Conservation (phyloP, 768 basidiomycete genomes). For the Dendrothele bispora region DNA sequence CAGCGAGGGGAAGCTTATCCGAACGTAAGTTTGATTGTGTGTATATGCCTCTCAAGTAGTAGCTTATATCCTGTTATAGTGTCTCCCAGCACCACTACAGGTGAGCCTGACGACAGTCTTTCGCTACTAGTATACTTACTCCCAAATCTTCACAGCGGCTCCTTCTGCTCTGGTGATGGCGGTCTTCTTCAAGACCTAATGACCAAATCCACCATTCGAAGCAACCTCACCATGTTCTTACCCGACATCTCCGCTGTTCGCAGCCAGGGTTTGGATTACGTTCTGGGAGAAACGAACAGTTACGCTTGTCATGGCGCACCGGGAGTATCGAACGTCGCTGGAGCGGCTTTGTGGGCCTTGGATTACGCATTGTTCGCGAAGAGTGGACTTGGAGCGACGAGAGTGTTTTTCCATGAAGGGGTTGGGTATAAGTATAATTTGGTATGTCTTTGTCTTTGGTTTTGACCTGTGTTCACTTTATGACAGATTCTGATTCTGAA, state of each 20-base stretch:
- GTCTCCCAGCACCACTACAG: conserved; percentile 54
- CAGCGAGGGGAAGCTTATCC: conserved; percentile 47
- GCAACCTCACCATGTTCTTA: conserved; percentile 52
- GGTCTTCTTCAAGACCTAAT: conserved; percentile 63
- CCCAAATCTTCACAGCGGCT: conserved; percentile 51
- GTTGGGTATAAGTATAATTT: conserved; percentile 73
- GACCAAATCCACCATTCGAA: conserved; percentile 56
- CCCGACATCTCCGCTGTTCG: conserved; percentile 55
- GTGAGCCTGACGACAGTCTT: conserved; percentile 4
- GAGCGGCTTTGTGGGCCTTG: conserved; percentile 66
- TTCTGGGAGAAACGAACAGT: conserved; percentile 66
- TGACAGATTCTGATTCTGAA: background rate
- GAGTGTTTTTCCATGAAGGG: conserved; percentile 65
- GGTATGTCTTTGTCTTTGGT: no score
- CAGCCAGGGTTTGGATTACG: conserved; percentile 48
- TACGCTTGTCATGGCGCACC: conserved; percentile 44
- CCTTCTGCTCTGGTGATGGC: conserved; percentile 56
- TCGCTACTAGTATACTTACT: conserved; percentile 27
- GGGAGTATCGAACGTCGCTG: conserved; percentile 69
- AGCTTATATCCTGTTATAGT: conserved; percentile 24
- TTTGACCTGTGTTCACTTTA: no score
- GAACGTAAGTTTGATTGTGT: conserved; percentile 40
- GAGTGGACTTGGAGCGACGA: conserved; percentile 42
- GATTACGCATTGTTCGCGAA: conserved; percentile 62
- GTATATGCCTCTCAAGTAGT: background rate